Evolutionary conservation across 2,329 filamentous ascomycete species (phyloP), one percentile per base, ranked within the genome.

Genomic region (Podosphaera aphanis): DNA sequence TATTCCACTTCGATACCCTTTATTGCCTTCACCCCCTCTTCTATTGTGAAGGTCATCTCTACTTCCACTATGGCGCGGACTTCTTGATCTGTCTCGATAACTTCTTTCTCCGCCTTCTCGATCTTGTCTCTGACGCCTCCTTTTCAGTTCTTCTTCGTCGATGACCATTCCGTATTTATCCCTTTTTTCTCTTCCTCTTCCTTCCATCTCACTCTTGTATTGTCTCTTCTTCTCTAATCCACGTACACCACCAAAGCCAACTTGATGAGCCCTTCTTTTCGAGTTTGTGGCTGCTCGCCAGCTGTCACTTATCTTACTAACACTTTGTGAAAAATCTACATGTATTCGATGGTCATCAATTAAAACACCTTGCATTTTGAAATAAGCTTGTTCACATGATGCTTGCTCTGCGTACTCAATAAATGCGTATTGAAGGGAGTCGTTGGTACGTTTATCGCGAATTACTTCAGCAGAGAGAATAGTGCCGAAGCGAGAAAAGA

Each of bases 291-390:
- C 78, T 49, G 75, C 79, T 50, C 90, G 73, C 90, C 90, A 98
- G 15, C 78, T 77, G 50, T 93, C 83, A 40, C 84, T 90, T 6
- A 98, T 65, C 59, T 84, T 88, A 50, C 77, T 73, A 49, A 86
- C 90, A 59, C 84, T 93, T 64, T 98, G 90, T 10, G 86, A 94
- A 62, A 98, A 98, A 63, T 98, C 90, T 47, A 98, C 90, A 58
- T 98, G 90, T 51, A 98, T 98, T 37, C 90, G 79, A 52, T 93
- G 83, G 56, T 98, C 90, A 57, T 98, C 90, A 52, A 98, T 95
- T 46, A 98, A 66, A 1, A 95, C 88, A 2, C 80, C 84, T 61
- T 98, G 85, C 90, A 98, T 98, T 64, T 98, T 98, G 66, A 92
- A 90, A 58, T 94, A 98, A 2, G 90, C 90, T 45, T 83, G 76